These are phyloP conservation scores for Pichia paraexigua DNA, from an alignment of 805 yeast species.

Conservation along the genomic window DNA sequence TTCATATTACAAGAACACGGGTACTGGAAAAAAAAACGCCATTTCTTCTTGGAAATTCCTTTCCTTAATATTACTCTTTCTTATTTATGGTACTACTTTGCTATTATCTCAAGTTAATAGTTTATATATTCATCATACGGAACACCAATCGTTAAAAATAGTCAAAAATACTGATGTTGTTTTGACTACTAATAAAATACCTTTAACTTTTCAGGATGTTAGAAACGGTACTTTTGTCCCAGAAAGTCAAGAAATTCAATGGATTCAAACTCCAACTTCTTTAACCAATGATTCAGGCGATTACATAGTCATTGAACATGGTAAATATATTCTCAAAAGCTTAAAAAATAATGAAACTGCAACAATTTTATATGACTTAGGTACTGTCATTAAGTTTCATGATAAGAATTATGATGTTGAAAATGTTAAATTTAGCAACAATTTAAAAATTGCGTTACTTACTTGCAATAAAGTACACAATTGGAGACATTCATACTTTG, in stretches of 20 bases:
- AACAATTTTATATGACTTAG: constrained; percentile 38
- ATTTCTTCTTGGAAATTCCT: constrained; percentile 2
- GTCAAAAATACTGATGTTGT: background rate
- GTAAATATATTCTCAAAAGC: constrained; percentile 49
- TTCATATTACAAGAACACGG: background rate
- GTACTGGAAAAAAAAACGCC: background rate
- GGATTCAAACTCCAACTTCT: constrained; percentile 53
- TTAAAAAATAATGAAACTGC: constrained; percentile 37
- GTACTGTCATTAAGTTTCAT: constrained; percentile 35
- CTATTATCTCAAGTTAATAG: constrained; percentile 9
- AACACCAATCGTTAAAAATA: background rate
- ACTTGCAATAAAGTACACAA: constrained; percentile 54
- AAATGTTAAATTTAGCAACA: constrained; percentile 56
- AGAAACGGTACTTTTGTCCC: constrained; percentile 55
- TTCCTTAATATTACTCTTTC: constrained; percentile 4
- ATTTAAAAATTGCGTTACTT: constrained; percentile 49
- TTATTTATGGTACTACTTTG: constrained; percentile 11
- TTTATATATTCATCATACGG: constrained; percentile 2
- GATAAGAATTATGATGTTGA: constrained; percentile 40
- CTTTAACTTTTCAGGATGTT: constrained; percentile 34
- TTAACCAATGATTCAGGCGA: constrained; percentile 54
- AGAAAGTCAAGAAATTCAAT: constrained; percentile 48
- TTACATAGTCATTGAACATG: constrained; percentile 43
- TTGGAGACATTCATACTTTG: constrained; percentile 68
- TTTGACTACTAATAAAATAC: constrained; percentile 11